Conservation (phyloP, 2,329 filamentous ascomycete species). For the Corinectria fuckeliana region DNA sequence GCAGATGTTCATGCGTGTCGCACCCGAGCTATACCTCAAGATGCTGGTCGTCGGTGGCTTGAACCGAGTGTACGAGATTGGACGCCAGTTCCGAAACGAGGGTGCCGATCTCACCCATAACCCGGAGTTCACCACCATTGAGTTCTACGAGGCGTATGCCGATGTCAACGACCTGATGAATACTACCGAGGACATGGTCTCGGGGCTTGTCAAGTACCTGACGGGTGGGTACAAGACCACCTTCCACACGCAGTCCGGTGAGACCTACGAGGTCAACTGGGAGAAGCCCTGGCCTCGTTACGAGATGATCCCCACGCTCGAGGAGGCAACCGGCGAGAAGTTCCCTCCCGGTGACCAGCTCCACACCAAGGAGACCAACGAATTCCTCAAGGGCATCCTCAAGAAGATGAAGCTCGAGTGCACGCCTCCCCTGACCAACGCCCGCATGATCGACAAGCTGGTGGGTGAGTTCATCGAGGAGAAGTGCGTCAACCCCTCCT, state of each 20-base stretch:
- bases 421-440: slow-evolving; percentile 87
- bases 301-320: slow-evolving; percentile 88
- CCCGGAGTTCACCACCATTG: slow-evolving; percentile 94
- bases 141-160: slow-evolving; percentile 95
- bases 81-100: slow-evolving; percentile 95
- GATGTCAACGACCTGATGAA: slow-evolving; percentile 85
- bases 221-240: slow-evolving; percentile 85
- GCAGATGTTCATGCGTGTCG: slow-evolving; percentile 93
- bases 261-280: slow-evolving; percentile 94
- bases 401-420: slow-evolving; percentile 93
- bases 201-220: slow-evolving; percentile 84
- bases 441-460: slow-evolving; percentile 95
- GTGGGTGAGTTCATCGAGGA: slow-evolving; percentile 95
- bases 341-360: slow-evolving; percentile 90
- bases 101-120: slow-evolving; percentile 81
- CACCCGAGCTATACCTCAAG: slow-evolving; percentile 96
- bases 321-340: slow-evolving; percentile 88
- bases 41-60: slow-evolving; percentile 93
- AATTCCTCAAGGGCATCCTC: slow-evolving; percentile 83
- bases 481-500: slow-evolving; percentile 86
- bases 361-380: slow-evolving; percentile 86
- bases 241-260: slow-evolving; percentile 85
- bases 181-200: slow-evolving; percentile 92
- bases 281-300: slow-evolving; percentile 90
- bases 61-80: slow-evolving; percentile 94